A percentile compares a stretch with the other conserved stretches of the same genome.
Conservation (phyloP, 2,329 filamentous ascomycete species). For the Claviceps spartinae region DNA sequence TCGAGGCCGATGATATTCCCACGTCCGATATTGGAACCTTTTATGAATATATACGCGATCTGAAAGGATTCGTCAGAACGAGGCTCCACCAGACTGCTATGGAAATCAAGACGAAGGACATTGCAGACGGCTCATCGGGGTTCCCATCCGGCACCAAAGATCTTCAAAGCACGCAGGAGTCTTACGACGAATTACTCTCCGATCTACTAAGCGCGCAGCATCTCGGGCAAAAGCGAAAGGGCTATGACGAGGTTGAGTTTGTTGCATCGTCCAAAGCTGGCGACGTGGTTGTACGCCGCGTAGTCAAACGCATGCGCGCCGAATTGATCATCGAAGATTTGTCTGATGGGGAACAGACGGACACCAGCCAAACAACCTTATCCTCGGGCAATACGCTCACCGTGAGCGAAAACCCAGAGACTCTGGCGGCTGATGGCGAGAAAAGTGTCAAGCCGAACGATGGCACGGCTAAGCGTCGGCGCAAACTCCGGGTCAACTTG, state of each 20-base stretch:
- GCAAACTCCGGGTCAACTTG: constrained; percentile 37
- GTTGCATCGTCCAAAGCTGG: constrained; percentile 35
- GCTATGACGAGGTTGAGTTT: constrained; percentile 39
- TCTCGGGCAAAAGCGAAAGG: constrained; percentile 30
- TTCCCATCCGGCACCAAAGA: constrained; percentile 38
- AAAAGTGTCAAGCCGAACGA: constrained; percentile 32
- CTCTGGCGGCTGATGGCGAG: constrained; percentile 16
- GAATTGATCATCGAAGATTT: constrained; percentile 44
- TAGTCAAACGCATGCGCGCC: constrained; percentile 50
- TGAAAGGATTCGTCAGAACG: constrained; percentile 62
- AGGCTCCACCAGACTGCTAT: constrained; percentile 54
- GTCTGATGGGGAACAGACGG: constrained; percentile 32
- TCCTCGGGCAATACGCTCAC: constrained; percentile 17
- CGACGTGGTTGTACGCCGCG: constrained; percentile 36
- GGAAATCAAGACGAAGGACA: constrained; percentile 44
- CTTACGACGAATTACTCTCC: constrained; percentile 41
- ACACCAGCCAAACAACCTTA: constrained; percentile 17
- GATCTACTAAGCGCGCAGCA: constrained; percentile 28
- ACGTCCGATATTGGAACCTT: constrained; percentile 55
- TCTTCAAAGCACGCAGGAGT: constrained; percentile 34
- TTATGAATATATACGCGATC: constrained; percentile 62
- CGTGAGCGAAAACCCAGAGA: constrained; percentile 15
- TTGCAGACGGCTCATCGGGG: constrained; percentile 31
- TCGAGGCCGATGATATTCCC: constrained; percentile 59
- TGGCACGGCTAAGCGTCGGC: constrained; percentile 32